Conservation (phyloP, 2,329 filamentous ascomycete species). For the Lecanicillium sp. region DNA sequence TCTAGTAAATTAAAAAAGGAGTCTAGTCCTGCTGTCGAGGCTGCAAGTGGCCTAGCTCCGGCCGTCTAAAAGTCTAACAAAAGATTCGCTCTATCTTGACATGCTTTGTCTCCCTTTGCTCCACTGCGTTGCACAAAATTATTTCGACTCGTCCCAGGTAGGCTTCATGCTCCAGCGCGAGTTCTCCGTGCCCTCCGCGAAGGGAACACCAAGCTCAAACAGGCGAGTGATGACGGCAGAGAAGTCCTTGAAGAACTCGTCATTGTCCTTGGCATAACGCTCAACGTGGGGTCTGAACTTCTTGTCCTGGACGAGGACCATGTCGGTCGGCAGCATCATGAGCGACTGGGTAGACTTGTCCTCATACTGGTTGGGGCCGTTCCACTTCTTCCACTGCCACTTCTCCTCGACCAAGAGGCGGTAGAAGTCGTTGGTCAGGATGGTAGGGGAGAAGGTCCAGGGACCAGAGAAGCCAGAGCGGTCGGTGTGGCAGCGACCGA, state of each 20-base stretch:
- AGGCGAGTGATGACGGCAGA: constrained; percentile 68
- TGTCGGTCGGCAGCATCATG: constrained; percentile 97
- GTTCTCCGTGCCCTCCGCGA: constrained; percentile 53
- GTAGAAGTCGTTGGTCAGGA: constrained; percentile 93
- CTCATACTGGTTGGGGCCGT: constrained; percentile 81
- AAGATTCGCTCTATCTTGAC: constrained; percentile 2
- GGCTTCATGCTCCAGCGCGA: constrained; percentile 57
- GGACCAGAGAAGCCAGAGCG: constrained; percentile 83
- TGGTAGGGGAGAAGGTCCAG: constrained; percentile 86
- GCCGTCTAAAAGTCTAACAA: constrained; percentile 7
- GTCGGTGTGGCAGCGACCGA: constrained; percentile 84
- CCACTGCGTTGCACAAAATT: constrained; percentile 3
- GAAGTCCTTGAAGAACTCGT: constrained; percentile 92
- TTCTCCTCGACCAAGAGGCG: constrained; percentile 82
- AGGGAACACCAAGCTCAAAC: constrained; percentile 92
- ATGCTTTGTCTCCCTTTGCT: neutral
- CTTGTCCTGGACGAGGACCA: constrained; percentile 83
- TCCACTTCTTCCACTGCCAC: constrained; percentile 88
- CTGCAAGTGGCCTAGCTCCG: constrained; percentile 1
- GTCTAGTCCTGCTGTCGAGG: too few species aligned
- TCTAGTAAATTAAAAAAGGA: too few species aligned
- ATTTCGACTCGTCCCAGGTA: constrained; percentile 25
- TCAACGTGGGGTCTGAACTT: constrained; percentile 72
- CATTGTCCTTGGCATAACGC: constrained; percentile 85
- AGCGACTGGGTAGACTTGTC: constrained; percentile 79